Evolutionary conservation across 225 moss, liverwort and hornwort genomes (phyloP).

Genomic region (Straminergon stramineum): DNA sequence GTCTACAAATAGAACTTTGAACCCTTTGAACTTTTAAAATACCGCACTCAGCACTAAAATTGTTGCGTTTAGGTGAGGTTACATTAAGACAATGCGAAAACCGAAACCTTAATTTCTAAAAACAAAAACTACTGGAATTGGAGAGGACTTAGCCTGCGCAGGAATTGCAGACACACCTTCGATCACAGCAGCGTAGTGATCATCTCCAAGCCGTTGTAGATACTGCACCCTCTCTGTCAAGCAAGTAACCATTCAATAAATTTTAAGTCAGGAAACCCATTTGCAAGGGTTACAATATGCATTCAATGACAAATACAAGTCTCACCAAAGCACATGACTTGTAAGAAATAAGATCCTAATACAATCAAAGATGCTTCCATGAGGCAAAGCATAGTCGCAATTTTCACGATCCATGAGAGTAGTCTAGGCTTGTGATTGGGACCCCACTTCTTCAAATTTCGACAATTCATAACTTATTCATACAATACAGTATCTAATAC

Average conservation of each 20-base stretch:
- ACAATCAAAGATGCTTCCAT: not conserved
- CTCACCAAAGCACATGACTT: not conserved
- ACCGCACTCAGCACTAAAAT: not conserved
- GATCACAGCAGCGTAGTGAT: constrained; percentile 61
- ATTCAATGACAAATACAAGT: not conserved
- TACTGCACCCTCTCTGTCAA: constrained; percentile 65
- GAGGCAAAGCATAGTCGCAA: not conserved
- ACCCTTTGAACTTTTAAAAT: too few species aligned
- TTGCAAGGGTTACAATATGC: not conserved
- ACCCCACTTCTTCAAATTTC: not conserved
- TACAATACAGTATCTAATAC: not conserved
- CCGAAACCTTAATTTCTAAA: not conserved
- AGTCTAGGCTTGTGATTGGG: not conserved
- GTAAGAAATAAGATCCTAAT: not conserved
- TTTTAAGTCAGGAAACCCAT: not conserved
- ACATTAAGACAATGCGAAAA: too few species aligned
- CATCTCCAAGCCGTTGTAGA: constrained; percentile 47
- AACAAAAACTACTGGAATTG: not conserved
- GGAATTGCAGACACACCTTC: constrained; percentile 41
- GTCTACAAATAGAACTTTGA: not conserved
- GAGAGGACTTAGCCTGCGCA: not conserved
- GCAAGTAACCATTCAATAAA: not conserved
- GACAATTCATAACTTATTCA: not conserved
- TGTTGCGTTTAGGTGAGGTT: not conserved
- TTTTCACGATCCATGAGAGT: not conserved